Evolutionary conservation across 805 yeast genomes (phyloP).

Genomic region (Wickerhamomyces rabaulensis): DNA sequence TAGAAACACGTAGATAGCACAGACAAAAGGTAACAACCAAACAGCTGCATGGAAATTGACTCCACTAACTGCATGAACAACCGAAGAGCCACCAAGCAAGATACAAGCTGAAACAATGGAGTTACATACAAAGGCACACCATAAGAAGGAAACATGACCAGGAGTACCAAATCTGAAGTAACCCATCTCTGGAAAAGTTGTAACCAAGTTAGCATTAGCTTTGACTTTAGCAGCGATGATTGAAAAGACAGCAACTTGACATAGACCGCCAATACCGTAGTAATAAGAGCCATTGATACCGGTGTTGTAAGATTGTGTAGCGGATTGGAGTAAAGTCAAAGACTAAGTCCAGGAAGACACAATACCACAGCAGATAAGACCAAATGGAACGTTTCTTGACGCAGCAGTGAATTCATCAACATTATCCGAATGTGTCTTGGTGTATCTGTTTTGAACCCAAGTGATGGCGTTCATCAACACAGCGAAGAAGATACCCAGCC

Average conservation of each 20-base stretch:
- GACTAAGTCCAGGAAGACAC: conserved; percentile 38
- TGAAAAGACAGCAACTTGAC: conserved; percentile 29
- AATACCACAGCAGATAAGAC: conserved; percentile 37
- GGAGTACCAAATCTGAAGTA: conserved; percentile 35
- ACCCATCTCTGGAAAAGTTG: conserved; percentile 38
- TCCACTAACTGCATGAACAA: conserved; percentile 37
- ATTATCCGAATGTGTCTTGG: conserved; percentile 23
- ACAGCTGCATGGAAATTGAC: conserved; percentile 41
- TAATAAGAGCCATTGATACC: conserved; percentile 29
- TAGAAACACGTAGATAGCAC: conserved; percentile 43
- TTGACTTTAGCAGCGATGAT: conserved; percentile 31
- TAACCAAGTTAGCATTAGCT: conserved; percentile 31
- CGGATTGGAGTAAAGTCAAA: conserved; percentile 26
- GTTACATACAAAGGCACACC: conserved; percentile 36
- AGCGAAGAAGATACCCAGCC: conserved; percentile 52
- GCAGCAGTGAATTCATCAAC: conserved; percentile 42
- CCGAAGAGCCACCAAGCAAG: conserved; percentile 40
- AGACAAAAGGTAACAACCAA: conserved; percentile 43
- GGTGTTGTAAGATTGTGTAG: conserved; percentile 25
- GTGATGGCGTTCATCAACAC: conserved; percentile 36
- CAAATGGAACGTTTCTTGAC: conserved; percentile 37
- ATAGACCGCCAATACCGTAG: conserved; percentile 21
- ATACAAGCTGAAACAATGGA: conserved; percentile 37
- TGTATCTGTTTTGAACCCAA: conserved; percentile 29
- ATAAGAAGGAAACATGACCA: conserved; percentile 33